Conservation (phyloP, 768 basidiomycete species). For the Mycena polygramma region DNA sequence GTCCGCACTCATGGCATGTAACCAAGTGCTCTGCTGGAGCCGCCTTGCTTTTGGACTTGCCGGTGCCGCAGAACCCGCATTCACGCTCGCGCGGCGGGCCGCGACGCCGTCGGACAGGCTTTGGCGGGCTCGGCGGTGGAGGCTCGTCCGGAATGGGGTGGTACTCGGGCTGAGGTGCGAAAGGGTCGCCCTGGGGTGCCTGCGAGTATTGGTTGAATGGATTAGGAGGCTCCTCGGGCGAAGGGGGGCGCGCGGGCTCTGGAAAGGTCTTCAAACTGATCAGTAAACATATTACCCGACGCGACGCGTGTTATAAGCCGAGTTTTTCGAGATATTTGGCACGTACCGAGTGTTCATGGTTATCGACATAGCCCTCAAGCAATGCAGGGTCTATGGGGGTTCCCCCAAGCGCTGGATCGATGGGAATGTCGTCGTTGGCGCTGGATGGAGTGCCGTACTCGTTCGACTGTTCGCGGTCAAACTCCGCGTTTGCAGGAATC, state of each 20-base stretch:
- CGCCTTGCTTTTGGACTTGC: constrained; percentile 68
- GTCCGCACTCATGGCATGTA: constrained; percentile 85
- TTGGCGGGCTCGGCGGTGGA: constrained; percentile 52
- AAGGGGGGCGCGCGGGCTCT: constrained; percentile 41
- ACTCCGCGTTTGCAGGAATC: constrained; percentile 62
- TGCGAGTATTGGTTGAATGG: constrained; percentile 70
- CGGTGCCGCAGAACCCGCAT: constrained; percentile 86
- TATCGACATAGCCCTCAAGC: constrained; percentile 45
- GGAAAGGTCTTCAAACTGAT: constrained; percentile 39
- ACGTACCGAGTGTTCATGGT: constrained; percentile 55
- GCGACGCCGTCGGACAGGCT: constrained; percentile 63
- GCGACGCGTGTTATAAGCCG: constrained; percentile 73
- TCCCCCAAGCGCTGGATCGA: constrained; percentile 80
- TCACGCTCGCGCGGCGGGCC: constrained; percentile 66
- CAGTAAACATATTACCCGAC: constrained; percentile 58
- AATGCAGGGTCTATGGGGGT: constrained; percentile 68
- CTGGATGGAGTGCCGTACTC: constrained; percentile 72
- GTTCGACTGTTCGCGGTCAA: constrained; percentile 68
- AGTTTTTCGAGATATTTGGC: constrained; percentile 37
- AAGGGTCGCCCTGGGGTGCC: constrained; percentile 87
- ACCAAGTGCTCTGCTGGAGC: constrained; percentile 77
- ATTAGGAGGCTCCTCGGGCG: constrained; percentile 48
- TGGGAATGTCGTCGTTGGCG: constrained; percentile 78
- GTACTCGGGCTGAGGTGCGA: constrained; percentile 75
- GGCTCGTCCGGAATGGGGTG: constrained; percentile 61